phyloP scores from a whole-genome alignment of 2,329 filamentous ascomycete genomes.

The Fusarium mangiferae region DNA sequence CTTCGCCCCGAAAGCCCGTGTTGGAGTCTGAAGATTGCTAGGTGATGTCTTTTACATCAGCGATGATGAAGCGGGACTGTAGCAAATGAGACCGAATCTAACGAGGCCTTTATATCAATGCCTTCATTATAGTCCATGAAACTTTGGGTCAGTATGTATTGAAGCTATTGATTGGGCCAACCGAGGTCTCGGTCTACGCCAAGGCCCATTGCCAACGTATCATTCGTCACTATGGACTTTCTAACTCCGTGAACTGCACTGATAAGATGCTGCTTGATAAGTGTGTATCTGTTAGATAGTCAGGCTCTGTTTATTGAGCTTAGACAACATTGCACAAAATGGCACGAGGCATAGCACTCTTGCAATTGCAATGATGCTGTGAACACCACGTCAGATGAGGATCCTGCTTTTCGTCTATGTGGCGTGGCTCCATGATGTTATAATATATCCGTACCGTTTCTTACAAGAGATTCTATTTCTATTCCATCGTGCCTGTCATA shows the following conservation, averaged over 20 bases:
- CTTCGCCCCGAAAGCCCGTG: background rate
- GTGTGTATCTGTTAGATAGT: background rate
- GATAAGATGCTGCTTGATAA: background rate
- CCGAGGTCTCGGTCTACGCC: background rate
- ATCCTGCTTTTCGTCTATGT: background rate
- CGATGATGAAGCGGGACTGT: too few species aligned
- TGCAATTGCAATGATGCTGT: background rate
- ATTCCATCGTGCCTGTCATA: too few species aligned
- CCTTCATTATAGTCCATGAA: fast-evolving
- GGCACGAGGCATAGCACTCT: background rate
- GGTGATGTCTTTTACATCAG: background rate
- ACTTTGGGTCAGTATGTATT: fast-evolving
- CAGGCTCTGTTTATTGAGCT: fast-evolving
- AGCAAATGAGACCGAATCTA: too few species aligned
- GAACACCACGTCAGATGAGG: background rate
- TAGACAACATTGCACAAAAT: background rate
- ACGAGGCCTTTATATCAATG: background rate
- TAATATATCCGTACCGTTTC: too few species aligned
- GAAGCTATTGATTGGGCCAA: background rate
- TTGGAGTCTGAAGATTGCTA: background rate
- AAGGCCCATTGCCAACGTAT: background rate
- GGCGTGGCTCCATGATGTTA: background rate
- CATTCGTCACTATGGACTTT: background rate
- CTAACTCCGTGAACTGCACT: too few species aligned
- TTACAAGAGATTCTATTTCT: background rate